Conservation (phyloP, 2,329 filamentous ascomycete genomes). For the Microthyrium microscopicum region DNA sequence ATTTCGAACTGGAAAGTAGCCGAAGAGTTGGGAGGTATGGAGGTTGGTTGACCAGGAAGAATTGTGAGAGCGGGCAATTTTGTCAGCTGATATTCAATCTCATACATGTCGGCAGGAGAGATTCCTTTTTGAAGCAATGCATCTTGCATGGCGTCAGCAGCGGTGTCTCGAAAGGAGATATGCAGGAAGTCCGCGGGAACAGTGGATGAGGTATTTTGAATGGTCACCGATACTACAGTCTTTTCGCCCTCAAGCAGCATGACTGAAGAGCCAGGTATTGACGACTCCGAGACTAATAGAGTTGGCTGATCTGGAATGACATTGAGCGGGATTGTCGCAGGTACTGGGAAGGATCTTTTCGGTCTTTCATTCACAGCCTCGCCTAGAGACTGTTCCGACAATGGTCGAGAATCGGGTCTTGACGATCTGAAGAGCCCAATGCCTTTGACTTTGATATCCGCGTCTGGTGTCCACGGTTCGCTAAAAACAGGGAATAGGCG, state of each 20-base stretch:
- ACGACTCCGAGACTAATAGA: slow-evolving; percentile 57
- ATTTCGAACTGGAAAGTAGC: slow-evolving; percentile 70
- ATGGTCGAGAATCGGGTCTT: slow-evolving; percentile 14
- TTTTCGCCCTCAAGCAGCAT: slow-evolving; percentile 90
- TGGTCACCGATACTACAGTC: slow-evolving; percentile 57
- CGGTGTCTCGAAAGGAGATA: slow-evolving; percentile 82
- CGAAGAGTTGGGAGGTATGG: slow-evolving; percentile 50
- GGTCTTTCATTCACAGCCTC: slow-evolving; percentile 13
- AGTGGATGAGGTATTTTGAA: slow-evolving; percentile 55
- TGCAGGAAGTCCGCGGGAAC: slow-evolving; percentile 70
- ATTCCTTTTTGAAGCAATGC: slow-evolving; percentile 63
- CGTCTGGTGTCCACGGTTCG: slow-evolving; percentile 55
- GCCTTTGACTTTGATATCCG: slow-evolving; percentile 58
- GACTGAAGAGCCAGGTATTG: slow-evolving; percentile 65
- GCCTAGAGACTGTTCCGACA: slow-evolving; percentile 17
- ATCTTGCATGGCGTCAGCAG: slow-evolving; percentile 57
- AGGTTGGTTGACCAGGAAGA: slow-evolving; percentile 30
- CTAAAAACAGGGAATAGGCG: slow-evolving; percentile 72
- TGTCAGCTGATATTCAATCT: slow-evolving; percentile 65
- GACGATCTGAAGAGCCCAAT: slow-evolving; percentile 38
- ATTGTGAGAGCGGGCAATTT: slow-evolving; percentile 46
- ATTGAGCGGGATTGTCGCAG: slow-evolving; percentile 41
- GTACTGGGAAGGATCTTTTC: slow-evolving; percentile 15
- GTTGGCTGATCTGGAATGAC: slow-evolving; percentile 69
- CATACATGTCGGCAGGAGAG: slow-evolving; percentile 63